phyloP scores from a whole-genome alignment of 176 grass and related monocot species.

The Lolium rigidum region DNA sequence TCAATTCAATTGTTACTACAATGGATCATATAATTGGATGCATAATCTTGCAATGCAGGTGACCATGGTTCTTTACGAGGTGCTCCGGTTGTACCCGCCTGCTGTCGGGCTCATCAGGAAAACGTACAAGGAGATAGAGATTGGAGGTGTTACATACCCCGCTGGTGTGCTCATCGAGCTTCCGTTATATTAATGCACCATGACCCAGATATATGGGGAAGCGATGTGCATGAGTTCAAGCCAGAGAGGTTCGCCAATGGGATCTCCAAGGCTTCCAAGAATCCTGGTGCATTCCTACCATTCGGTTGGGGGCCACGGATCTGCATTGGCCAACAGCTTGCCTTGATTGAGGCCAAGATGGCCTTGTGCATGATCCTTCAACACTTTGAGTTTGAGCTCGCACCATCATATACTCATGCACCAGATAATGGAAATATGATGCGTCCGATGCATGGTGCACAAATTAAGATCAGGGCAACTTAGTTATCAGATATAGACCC shows the following conservation, averaged over 20 bases:
- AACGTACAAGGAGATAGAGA: slow-evolving; percentile 14
- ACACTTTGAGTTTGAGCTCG: neutral
- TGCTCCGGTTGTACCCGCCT: slow-evolving; percentile 3
- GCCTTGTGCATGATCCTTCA: neutral
- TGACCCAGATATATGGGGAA: slow-evolving; percentile 7
- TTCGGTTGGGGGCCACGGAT: slow-evolving; percentile 15
- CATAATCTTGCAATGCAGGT: slow-evolving; percentile 21
- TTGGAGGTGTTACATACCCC: neutral
- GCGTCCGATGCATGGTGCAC: neutral
- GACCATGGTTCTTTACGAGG: neutral
- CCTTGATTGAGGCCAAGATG: slow-evolving; percentile 1
- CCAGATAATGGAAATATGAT: neutral
- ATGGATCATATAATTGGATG: neutral
- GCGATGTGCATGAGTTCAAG: neutral
- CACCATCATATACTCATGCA: neutral
- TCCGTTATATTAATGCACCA: neutral
- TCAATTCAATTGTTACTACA: neutral
- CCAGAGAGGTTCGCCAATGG: neutral
- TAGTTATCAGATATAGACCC: neutral
- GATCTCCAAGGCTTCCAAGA: neutral
- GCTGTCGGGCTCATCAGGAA: neutral
- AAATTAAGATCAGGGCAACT: slow-evolving; percentile 6
- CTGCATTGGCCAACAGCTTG: neutral
- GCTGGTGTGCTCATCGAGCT: slow-evolving; percentile 23
- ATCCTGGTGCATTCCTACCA: slow-evolving; percentile 4